Percentiles rank a stretch among this genome's conserved stretches.
These are phyloP conservation scores for Babesia gibsoni DNA, from an alignment of 169 alveolate genomes.

Conservation along the genomic window DNA sequence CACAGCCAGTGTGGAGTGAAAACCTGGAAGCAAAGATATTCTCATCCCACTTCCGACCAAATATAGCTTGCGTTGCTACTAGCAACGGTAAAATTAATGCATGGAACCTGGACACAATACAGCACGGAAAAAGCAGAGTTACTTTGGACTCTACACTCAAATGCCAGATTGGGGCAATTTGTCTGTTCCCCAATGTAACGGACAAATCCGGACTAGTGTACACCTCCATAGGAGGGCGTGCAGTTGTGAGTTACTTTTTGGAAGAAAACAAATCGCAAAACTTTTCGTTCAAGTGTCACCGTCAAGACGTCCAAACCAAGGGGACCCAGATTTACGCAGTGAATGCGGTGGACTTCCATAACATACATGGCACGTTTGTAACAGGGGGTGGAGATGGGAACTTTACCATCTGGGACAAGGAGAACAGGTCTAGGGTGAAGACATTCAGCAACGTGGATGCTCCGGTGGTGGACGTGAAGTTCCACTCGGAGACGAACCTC, in stretches of 20 bases:
- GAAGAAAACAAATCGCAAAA: constrained; percentile 32
- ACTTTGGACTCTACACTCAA: constrained; percentile 52
- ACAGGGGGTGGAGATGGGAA: constrained; percentile 66
- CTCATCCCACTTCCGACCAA: constrained; percentile 55
- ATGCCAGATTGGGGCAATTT: constrained; percentile 38
- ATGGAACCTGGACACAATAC: constrained; percentile 57
- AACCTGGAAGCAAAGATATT: constrained; percentile 50
- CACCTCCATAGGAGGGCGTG: constrained; percentile 60
- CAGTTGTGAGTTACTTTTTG: constrained; percentile 56
- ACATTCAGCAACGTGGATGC: constrained; percentile 46
- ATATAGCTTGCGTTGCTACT: constrained; percentile 53
- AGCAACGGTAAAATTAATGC: constrained; percentile 39
- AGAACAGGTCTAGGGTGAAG: constrained; percentile 52
- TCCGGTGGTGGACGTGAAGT: constrained; percentile 64
- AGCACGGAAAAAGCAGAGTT: constrained; percentile 37
- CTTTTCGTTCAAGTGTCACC: constrained; percentile 66
- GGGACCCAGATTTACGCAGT: constrained; percentile 47
- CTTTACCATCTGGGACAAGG: constrained; percentile 67
- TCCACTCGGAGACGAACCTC: constrained; percentile 48
- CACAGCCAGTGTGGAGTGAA: constrained; percentile 53
- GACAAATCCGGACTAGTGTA: constrained; percentile 43
- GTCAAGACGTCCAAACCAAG: constrained; percentile 37
- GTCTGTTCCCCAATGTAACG: constrained; percentile 53
- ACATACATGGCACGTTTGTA: constrained; percentile 58
- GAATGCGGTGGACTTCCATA: constrained; percentile 63